phyloP scores from a whole-genome alignment of 768 basidiomycete genomes.

The Hygrophorus russula region DNA sequence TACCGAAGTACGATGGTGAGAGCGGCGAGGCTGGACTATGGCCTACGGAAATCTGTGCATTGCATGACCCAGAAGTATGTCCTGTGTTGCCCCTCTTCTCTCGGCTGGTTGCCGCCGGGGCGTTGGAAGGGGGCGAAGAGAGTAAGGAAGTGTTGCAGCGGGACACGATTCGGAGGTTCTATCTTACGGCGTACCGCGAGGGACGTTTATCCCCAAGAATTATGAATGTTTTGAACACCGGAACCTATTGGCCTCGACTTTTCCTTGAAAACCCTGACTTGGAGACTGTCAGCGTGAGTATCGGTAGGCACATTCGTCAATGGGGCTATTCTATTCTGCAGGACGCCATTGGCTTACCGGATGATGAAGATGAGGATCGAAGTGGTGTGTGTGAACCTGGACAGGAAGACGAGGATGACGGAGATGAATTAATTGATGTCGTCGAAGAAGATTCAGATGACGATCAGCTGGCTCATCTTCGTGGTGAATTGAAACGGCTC shows the following conservation, averaged over 20 bases:
- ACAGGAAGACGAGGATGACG: slow-evolving; percentile 39
- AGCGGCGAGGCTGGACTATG: slow-evolving; percentile 32
- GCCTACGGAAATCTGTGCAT: slow-evolving; percentile 46
- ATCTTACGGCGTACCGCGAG: slow-evolving; percentile 51
- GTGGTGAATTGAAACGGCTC: slow-evolving; percentile 53
- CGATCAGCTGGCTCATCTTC: slow-evolving; percentile 60
- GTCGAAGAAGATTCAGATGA: slow-evolving; percentile 42
- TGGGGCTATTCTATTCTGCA: slow-evolving; percentile 65
- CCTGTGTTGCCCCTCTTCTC: slow-evolving; percentile 44
- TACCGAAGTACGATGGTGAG: slow-evolving; percentile 44
- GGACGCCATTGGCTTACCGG: slow-evolving; percentile 52
- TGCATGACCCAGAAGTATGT: slow-evolving; percentile 50
- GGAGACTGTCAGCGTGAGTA: slow-evolving; percentile 51
- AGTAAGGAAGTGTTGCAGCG: slow-evolving; percentile 13
- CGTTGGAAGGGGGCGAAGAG: slow-evolving; percentile 14
- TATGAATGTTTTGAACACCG: slow-evolving; percentile 49
- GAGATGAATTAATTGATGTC: slow-evolving; percentile 59
- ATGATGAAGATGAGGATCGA: slow-evolving; percentile 17
- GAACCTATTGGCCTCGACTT: slow-evolving; percentile 58
- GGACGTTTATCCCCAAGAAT: slow-evolving; percentile 47
- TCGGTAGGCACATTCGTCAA: slow-evolving; percentile 49
- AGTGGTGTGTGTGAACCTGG: slow-evolving; percentile 19
- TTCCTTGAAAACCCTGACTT: slow-evolving; percentile 73
- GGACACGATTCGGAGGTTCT: slow-evolving; percentile 34
- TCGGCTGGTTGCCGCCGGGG: slow-evolving; percentile 25